phyloP scores from a whole-genome alignment of 1,284 basidiomycete genomes.

The Pascua sp. region DNA sequence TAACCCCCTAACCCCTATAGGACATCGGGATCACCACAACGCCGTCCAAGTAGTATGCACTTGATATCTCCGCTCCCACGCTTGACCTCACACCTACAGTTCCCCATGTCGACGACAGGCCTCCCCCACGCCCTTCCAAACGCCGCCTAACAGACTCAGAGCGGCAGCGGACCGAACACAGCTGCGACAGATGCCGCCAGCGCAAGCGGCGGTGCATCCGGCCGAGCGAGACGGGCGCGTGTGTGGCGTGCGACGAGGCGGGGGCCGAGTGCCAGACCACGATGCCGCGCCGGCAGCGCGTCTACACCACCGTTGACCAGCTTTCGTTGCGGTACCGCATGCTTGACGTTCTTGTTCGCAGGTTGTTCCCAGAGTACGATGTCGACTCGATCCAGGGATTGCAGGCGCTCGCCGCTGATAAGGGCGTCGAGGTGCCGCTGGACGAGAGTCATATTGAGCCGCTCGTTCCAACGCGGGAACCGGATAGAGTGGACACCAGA shows the following conservation, averaged over 20 bases:
- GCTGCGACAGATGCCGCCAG: slow-evolving; percentile 19
- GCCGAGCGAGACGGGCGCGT: slow-evolving; percentile 2
- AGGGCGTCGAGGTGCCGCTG: background rate
- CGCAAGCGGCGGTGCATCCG: slow-evolving; percentile 20
- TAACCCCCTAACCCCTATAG: too few relatives aligned
- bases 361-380: slow-evolving; percentile 15
- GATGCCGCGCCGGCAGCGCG: slow-evolving; percentile 14
- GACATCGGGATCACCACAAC: too few relatives aligned
- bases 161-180: background rate
- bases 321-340: slow-evolving; percentile 5
- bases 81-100: too few relatives aligned
- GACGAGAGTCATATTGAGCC: too few relatives aligned
- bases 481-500: too few relatives aligned
- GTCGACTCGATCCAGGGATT: slow-evolving; percentile 10
- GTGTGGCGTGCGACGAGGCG: slow-evolving; percentile 17
- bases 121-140: too few relatives aligned
- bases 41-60: too few relatives aligned
- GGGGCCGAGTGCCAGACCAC: slow-evolving; percentile 11
- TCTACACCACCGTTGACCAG: slow-evolving; percentile 7
- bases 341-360: slow-evolving; percentile 15
- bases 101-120: too few relatives aligned
- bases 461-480: too few relatives aligned
- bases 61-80: too few relatives aligned
- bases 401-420: slow-evolving; percentile 2
- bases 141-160: too few relatives aligned